phyloP scores from a whole-genome alignment of 2,329 filamentous ascomycete genomes.

The Alternaria brassicae region DNA sequence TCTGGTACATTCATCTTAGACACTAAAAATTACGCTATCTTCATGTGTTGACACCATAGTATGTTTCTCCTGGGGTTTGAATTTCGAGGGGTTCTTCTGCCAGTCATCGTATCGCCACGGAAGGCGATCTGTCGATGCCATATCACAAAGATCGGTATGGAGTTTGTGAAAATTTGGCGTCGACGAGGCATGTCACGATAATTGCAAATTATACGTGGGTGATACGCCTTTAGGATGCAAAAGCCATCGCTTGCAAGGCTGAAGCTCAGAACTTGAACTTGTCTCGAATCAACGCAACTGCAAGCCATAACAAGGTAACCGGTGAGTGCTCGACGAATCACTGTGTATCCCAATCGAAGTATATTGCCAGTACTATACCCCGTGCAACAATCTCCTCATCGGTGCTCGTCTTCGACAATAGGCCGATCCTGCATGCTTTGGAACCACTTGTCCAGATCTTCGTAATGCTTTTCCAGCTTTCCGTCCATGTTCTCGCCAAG shows the following conservation, averaged over 20 bases:
- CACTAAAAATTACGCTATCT: neutral
- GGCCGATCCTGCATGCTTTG: neutral
- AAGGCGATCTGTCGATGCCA: neutral
- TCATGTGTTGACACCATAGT: neutral
- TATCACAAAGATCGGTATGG: rapidly evolving
- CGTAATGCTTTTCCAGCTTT: neutral
- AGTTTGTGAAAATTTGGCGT: no score
- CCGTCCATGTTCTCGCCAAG: neutral
- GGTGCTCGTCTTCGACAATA: neutral
- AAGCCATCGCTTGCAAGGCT: neutral
- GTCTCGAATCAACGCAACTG: neutral
- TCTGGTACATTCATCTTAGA: neutral
- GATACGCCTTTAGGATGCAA: neutral
- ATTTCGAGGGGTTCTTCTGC: neutral
- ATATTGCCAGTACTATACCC: neutral
- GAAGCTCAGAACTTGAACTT: no score
- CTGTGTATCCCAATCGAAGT: no score
- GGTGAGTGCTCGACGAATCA: no score
- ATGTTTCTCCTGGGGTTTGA: neutral
- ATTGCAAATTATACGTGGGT: neutral
- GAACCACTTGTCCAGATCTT: neutral
- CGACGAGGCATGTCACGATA: no score
- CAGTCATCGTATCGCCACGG: neutral
- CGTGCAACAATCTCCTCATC: neutral
- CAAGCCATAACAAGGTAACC: no score